These are phyloP conservation scores for Boletales sp. DNA, from an alignment of 768 basidiomycete genomes.

Conservation along the genomic window DNA sequence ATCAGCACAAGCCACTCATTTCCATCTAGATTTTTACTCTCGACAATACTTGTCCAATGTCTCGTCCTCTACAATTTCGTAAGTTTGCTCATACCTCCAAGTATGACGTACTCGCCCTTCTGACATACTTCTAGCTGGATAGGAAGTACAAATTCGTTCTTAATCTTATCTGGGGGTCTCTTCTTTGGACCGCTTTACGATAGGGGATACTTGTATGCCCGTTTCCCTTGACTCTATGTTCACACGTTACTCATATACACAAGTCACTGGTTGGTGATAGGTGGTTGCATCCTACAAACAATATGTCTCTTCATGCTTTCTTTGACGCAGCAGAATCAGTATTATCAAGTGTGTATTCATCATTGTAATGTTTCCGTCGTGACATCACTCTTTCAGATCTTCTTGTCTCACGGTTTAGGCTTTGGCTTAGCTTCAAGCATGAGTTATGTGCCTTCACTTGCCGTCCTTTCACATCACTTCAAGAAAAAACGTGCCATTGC, in stretches of 20 bases:
- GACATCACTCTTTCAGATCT: constrained; percentile 32
- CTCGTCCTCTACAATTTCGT: constrained; percentile 37
- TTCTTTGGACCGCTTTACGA: constrained; percentile 50
- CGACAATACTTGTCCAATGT: constrained; percentile 33
- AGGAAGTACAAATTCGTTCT: constrained; percentile 46
- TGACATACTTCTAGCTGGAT: constrained; percentile 35
- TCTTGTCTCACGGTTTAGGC: constrained; percentile 35
- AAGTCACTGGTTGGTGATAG: constrained; percentile 43
- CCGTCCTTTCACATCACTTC: constrained; percentile 46
- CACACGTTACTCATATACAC: background rate
- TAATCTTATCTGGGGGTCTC: constrained; percentile 42
- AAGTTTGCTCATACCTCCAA: constrained; percentile 4
- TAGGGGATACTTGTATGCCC: constrained; percentile 45
- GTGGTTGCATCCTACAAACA: constrained; percentile 41
- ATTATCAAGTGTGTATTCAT: constrained; percentile 33
- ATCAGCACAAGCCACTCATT: background rate
- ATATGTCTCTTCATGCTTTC: constrained; percentile 44
- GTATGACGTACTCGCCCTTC: background rate
- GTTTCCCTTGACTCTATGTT: background rate
- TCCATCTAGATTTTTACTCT: constrained; percentile 35
- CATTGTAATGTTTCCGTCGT: constrained; percentile 11
- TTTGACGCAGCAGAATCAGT: constrained; percentile 33
- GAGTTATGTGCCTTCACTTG: constrained; percentile 40
- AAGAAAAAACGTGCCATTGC: constrained; percentile 35
- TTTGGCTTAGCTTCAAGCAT: constrained; percentile 45